Percentiles rank a stretch among this genome's conserved stretches.
These are phyloP conservation scores for Aspergillus baeticus DNA, from an alignment of 495 filamentous ascomycete species.

Conservation along the genomic window DNA sequence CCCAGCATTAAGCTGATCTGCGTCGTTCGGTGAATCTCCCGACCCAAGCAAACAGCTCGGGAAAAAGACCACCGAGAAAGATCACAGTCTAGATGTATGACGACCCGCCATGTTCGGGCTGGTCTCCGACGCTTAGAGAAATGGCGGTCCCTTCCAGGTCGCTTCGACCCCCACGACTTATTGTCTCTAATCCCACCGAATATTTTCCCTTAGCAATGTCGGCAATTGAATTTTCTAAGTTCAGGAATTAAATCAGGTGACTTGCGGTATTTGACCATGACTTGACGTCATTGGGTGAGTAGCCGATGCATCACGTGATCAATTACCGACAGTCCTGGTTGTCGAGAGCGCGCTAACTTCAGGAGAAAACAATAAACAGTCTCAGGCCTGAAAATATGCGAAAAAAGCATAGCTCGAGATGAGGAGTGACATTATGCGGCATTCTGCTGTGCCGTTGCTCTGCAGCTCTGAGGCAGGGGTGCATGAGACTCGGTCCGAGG, in stretches of 20 bases:
- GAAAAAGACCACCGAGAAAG: not conserved
- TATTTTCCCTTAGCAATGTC: not conserved
- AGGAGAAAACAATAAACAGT: not conserved
- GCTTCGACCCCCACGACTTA: not conserved
- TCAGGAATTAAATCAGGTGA: not conserved
- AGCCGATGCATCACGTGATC: constrained; percentile 3
- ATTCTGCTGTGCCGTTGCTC: not conserved
- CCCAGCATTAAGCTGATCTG: not conserved
- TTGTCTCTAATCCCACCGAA: not conserved
- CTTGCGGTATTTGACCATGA: not conserved
- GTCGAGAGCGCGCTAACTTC: not conserved
- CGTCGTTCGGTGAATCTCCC: constrained; percentile 1
- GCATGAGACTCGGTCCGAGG: constrained; percentile 7
- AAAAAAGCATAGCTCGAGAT: not conserved
- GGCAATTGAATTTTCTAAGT: constrained; percentile 6
- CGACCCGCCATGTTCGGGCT: not conserved
- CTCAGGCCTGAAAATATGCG: not conserved
- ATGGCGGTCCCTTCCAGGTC: too few species aligned
- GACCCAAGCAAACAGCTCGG: constrained; percentile 2
- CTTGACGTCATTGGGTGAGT: constrained; percentile 3
- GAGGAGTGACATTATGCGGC: not conserved
- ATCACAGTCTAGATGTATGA: not conserved
- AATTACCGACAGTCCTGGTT: constrained; percentile 1
- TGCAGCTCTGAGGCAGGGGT: not conserved
- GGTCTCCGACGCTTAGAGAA: not conserved